Evolutionary conservation across 176 grass and related monocot species (phyloP), one percentile per base, ranked within the genome.

Genomic region (Chloris gayana): DNA sequence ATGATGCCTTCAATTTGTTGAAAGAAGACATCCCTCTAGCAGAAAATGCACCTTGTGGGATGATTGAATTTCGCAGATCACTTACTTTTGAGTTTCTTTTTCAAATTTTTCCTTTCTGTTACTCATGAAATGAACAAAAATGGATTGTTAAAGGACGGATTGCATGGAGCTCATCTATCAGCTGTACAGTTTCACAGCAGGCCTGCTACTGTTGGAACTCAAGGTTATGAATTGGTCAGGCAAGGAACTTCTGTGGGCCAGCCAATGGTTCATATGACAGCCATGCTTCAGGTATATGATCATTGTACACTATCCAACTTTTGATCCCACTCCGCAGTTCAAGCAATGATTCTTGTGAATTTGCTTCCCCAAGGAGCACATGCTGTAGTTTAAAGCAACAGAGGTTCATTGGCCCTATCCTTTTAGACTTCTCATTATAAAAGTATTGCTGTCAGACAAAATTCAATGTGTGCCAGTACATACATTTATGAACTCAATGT

Each of bases 71-170:
- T 61, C 92, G 95, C 54, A 92, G 85, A 85, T 98, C 95, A 37
- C 84, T 98, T 74, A 94, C 88, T 11, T n/a, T 77, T 94, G 81
- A 98, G 95, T 90, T 98, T 98, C 92, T 94, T 94, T 80, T 98
- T 91, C 79, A 98, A 98, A 91, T 98, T 98, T 87, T 98, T 94
- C 66, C 89, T 88, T 74, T 85, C 42, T 87, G 86, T 98, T 76
- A 81, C 75, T 39, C 80, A 98, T 92, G 87, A 94, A 67, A 91
- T 94, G 90, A 88, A 86, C 81, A 39, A n/a, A 24, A 88, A 94
- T 54, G 92, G 88, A 77, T 73, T 82, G 27, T 80, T 83, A 50
- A 75, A 81, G 46, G 81, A 93, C 30, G 75, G 71, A 32, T 88
- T 94, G 62, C 76, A 80, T 74, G 81, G 11, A 35, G 73, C 58